Conservation (phyloP, 73 alveolate genomes). For the Tetrahymena elliotti region DNA sequence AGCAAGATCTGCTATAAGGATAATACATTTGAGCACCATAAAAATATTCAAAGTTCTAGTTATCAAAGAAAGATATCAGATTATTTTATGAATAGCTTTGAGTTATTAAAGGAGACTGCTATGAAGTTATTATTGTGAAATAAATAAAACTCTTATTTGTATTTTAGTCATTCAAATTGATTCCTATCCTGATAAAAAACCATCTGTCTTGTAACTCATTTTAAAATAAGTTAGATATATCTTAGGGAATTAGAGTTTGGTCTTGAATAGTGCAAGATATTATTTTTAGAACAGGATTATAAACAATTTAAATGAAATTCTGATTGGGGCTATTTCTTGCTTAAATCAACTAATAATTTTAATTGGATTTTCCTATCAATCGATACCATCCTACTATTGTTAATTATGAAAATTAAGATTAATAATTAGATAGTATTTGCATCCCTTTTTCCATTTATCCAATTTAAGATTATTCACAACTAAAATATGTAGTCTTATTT, state of each 20-base stretch:
- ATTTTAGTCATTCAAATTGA: background rate
- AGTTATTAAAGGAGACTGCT: background rate
- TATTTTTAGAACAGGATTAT: background rate
- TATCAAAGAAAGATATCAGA: background rate
- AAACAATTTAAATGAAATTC: background rate
- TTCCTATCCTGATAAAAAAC: background rate
- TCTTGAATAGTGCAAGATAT: background rate
- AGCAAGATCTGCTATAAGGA: background rate
- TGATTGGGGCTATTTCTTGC: background rate
- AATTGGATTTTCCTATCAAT: background rate
- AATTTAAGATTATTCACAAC: background rate
- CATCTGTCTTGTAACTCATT: background rate
- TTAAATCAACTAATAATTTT: background rate
- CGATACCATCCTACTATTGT: background rate
- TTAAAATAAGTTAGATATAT: background rate
- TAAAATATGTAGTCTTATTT: background rate
- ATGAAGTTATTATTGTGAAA: background rate
- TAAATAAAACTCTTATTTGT: background rate
- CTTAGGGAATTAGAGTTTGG: background rate
- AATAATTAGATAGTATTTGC: background rate
- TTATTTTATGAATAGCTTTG: no score
- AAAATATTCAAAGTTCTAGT: background rate
- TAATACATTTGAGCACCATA: background rate
- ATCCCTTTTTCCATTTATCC: background rate
- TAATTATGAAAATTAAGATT: background rate